Base-by-base conservation (phyloP, 768 basidiomycete species). In the Dioszegia crocea region DNA sequence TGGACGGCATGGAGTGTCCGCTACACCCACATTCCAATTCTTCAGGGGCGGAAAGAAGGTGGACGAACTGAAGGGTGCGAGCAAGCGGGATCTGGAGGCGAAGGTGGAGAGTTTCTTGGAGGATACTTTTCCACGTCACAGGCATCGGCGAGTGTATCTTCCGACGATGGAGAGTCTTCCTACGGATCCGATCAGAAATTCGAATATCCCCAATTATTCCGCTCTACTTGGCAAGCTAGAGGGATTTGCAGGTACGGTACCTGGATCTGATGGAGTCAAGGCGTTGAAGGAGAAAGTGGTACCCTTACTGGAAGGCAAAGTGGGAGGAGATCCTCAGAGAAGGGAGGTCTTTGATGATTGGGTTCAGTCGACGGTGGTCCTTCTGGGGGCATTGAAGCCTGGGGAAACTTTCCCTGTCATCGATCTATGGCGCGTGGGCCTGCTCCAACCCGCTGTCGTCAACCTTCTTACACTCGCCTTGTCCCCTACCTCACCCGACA, bases 1-100 rank as follows among this genome's bases (percentile, higher is more conserved):
- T 0, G 60, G 75, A 1, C 80, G 85, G 73, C 88, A 83, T 79
- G 80, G 82, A 14, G 83, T 96, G 0, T 76, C 81, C 16, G 91
- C 82, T 17, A 94, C 89, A 1, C 93, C 92, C 4, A 92, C 90
- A 0, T 94, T 97, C 69, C 78, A 88, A 39, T 92, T 96, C 78
- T 97, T 91, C 79, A 75, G 86, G 60, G 81, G 88, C 59, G 89
- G 69, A 4, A 67, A 71, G 53, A 68, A 72, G 43, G 70, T 65
- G 19, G 63, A 73, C 14, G 72, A 69, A 45, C 51, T 71, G 60
- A 63, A 61, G 40, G 67, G 67, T 1, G 70, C 72, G 17, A 48
- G 39, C 17, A 71, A 71, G 53, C 54, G 58, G 49, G 65, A 61
- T 31, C 54, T 71, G 31, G 62, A 66, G 23, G 46, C 23, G 16